Base-by-base conservation (phyloP, 371 early-diverging fungal genomes). In the Apophysomyces ossiformis region DNA sequence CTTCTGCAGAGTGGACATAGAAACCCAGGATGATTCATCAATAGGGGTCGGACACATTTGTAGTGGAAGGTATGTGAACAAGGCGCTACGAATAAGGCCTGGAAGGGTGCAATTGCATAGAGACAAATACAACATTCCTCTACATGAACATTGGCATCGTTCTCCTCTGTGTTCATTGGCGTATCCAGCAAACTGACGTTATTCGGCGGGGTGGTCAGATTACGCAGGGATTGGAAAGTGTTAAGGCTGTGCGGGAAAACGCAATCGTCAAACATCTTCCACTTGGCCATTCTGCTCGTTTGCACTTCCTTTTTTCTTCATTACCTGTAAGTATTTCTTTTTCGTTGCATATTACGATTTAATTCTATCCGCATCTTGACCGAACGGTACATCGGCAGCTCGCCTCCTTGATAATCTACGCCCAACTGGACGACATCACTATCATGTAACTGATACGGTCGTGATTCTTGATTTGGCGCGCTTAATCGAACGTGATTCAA, bases 91-190 rank as follows among this genome's bases (percentile, higher is more conserved):
- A 96, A 96, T 57, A 96, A 85, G 12, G 96, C 94, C 77, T 95
- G 96, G 82, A 88, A 92, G 12, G 94, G 92, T 1, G 87, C 87
- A 66, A 95, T 92, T 36, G 90, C 79, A 73, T 90, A 90, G 50
- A 95, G 84, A 78, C 97, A 97, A 69, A 97, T 97, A 79, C 96
- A 96, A 78, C 97, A 97, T 69, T 96, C 96, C 38, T 74, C 71
- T 43, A 69, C 68, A 41, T 63, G 60, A 46, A 64, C 46, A 1
- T 36, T 39, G 37, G 12, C 32, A 11, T 58, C 39, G 59, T 67
- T 60, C 58, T 70, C 57, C 26, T 37, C 35, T 21, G 16, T n/a
- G 15, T 57, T 57, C 64, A 66, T 69, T 18, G 63, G 60, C n/a
- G 72, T 36, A 58, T 75, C 75, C 13, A 75, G 65, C 8, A 75